These are phyloP conservation scores for Calocera viscosa DNA, from an alignment of 768 basidiomycete species.

Conservation along the genomic window DNA sequence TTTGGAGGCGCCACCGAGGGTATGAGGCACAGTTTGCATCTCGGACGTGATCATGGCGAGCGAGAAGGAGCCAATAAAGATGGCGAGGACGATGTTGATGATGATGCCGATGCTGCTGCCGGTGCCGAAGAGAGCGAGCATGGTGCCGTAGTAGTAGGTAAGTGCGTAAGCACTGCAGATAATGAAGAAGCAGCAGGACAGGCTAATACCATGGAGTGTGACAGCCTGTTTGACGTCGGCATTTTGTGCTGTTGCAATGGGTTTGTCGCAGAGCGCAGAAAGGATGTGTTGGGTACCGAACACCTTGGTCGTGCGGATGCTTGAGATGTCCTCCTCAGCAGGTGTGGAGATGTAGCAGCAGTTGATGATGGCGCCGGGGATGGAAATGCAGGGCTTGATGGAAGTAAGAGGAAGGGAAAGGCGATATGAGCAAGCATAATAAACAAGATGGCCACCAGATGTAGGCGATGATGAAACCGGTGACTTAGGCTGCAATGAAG, in stretches of 20 bases:
- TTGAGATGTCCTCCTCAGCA: constrained; percentile 35
- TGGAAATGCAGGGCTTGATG: constrained; percentile 32
- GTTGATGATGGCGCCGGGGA: constrained; percentile 22
- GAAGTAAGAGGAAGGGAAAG: constrained; percentile 30
- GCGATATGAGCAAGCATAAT: too few species aligned
- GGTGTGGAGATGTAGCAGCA: constrained; percentile 24
- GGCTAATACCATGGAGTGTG: constrained; percentile 22
- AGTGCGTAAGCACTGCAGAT: constrained; percentile 27
- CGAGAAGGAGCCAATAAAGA: constrained; percentile 32
- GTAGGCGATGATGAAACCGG: constrained; percentile 31
- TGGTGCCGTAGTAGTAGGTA: constrained; percentile 33
- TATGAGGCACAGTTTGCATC: constrained; percentile 27
- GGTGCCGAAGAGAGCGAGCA: constrained; percentile 21
- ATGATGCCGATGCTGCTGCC: constrained; percentile 29
- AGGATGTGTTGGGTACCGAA: constrained; percentile 30
- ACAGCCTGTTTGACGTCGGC: constrained; percentile 22
- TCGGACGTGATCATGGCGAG: constrained; percentile 31
- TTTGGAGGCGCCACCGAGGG: constrained; percentile 31
- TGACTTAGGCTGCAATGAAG: constrained; percentile 27
- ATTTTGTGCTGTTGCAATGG: constrained; percentile 22
- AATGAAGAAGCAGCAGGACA: constrained; percentile 28
- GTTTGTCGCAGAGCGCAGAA: constrained; percentile 25
- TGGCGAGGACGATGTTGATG: constrained; percentile 29
- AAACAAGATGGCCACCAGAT: too few species aligned
- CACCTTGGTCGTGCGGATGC: constrained; percentile 31